Conservation (phyloP, 257 asterid genomes). For the Nicotiana paniculata region DNA sequence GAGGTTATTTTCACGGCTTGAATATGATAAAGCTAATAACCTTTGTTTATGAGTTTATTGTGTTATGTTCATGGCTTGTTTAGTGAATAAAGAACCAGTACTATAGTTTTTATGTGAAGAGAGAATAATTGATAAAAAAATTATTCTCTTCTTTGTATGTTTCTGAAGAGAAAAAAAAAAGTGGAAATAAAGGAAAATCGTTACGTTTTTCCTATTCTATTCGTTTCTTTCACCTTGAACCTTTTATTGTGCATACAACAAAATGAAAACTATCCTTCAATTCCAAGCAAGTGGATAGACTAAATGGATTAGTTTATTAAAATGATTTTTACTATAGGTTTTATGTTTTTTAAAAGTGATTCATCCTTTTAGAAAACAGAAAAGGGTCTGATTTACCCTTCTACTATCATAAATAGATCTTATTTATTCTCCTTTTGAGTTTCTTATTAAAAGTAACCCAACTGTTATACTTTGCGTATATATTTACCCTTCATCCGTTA, state of each 20-base stretch:
- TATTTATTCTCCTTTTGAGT: too few relatives aligned
- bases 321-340: too few relatives aligned
- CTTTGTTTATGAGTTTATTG: neutral
- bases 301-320: too few relatives aligned
- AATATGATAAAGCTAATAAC: neutral
- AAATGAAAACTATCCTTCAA: neutral
- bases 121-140: too few relatives aligned
- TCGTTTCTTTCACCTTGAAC: neutral
- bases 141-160: neutral
- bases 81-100: slow-evolving; percentile 22
- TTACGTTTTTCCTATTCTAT: neutral
- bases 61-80: neutral
- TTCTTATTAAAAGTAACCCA: too few relatives aligned
- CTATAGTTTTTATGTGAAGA: neutral
- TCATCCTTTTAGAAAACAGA: too few relatives aligned
- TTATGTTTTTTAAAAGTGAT: too few relatives aligned
- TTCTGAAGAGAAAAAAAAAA: neutral
- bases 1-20: too few relatives aligned
- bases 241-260: neutral
- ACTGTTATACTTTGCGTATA: too few relatives aligned
- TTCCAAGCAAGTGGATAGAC: neutral
- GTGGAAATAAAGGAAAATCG: neutral
- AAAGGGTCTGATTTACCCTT: too few relatives aligned
- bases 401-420: too few relatives aligned
- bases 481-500: too few relatives aligned